These are phyloP conservation scores for Fusarium multiceps DNA, from an alignment of 2,329 filamentous ascomycete genomes.

Conservation along the genomic window DNA sequence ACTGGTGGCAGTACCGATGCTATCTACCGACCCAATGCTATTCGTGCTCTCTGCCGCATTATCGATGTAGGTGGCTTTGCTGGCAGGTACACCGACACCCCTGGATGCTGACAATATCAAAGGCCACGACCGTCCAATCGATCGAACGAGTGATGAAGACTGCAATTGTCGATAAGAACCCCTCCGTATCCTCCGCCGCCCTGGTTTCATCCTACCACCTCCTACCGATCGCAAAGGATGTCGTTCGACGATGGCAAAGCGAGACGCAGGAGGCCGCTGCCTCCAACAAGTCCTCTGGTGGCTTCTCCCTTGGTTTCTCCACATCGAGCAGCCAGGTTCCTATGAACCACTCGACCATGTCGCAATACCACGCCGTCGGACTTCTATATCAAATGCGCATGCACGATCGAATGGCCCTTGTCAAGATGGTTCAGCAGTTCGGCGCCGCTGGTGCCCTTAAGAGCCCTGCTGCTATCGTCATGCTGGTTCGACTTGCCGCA, in stretches of 20 bases:
- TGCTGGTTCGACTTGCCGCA: slow-evolving; percentile 91
- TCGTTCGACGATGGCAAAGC: slow-evolving; percentile 97
- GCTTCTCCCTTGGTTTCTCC: slow-evolving; percentile 93
- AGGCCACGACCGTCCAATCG: slow-evolving; percentile 95
- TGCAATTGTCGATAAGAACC: slow-evolving; percentile 98
- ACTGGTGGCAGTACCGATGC: slow-evolving; percentile 94
- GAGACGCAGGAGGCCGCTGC: slow-evolving; percentile 97
- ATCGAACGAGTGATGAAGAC: slow-evolving; percentile 99
- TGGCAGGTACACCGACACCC: slow-evolving; percentile 31
- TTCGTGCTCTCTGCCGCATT: slow-evolving; percentile 93
- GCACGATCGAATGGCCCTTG: slow-evolving; percentile 96
- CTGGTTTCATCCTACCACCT: slow-evolving; percentile 98
- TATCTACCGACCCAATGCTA: slow-evolving; percentile 94
- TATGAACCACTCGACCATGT: slow-evolving; percentile 96
- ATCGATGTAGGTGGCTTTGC: slow-evolving; percentile 77
- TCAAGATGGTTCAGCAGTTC: slow-evolving; percentile 99
- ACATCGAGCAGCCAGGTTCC: slow-evolving; percentile 77
- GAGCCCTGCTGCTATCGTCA: slow-evolving; percentile 90
- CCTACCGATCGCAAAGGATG: slow-evolving; percentile 93
- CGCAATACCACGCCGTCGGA: slow-evolving; percentile 98
- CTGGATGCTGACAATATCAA: slow-evolving; percentile 45
- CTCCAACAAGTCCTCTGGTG: slow-evolving; percentile 85
- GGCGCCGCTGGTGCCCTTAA: slow-evolving; percentile 91
- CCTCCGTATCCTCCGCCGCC: slow-evolving; percentile 94
- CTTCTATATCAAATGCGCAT: slow-evolving; percentile 97